A percentile compares a stretch with the other conserved stretches of the same genome.
Conservation (phyloP, 352 stramenopile species). For the Pseudoperonospora humuli region DNA sequence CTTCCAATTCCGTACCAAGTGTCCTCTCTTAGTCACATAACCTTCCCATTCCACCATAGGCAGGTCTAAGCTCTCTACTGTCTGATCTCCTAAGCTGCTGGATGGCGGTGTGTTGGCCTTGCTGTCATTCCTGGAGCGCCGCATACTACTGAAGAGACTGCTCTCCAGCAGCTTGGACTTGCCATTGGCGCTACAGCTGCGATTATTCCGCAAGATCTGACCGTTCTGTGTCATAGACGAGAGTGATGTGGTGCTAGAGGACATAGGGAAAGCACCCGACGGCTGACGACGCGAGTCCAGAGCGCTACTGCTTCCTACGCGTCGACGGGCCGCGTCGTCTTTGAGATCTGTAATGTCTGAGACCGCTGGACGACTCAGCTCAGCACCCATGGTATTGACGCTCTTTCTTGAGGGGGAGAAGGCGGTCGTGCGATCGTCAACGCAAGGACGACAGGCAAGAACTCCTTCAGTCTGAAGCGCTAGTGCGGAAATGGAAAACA, state of each 20-base stretch:
- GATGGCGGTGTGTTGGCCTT: constrained; percentile 14
- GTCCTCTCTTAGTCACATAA: constrained; percentile 85
- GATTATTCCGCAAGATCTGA: constrained; percentile 20
- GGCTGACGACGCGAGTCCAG: constrained; percentile 32
- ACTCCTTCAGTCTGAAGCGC: not conserved
- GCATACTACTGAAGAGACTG: constrained; percentile 49
- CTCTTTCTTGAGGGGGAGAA: not conserved
- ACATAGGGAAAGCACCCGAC: constrained; percentile 32
- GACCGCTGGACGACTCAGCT: constrained; percentile 45
- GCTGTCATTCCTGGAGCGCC: constrained; percentile 35
- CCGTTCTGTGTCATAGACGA: constrained; percentile 31
- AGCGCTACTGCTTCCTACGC: constrained; percentile 59
- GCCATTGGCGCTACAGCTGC: constrained; percentile 36
- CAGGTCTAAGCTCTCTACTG: constrained; percentile 74
- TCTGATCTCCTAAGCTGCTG: constrained; percentile 33
- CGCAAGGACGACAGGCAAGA: constrained; percentile 1
- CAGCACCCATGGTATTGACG: constrained; percentile 41
- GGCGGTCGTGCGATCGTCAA: constrained; percentile 10
- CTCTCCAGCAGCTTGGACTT: constrained; percentile 25
- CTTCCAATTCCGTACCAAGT: constrained; percentile 86
- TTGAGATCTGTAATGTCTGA: constrained; percentile 25
- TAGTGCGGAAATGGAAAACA: constrained; percentile 16
- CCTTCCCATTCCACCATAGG: constrained; percentile 86
- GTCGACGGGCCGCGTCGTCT: constrained; percentile 36
- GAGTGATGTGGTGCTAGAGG: constrained; percentile 49